Evolutionary conservation across 768 basidiomycete species (phyloP), one percentile per base, ranked within the genome.

Genomic region (Fibroporia radiculosa): DNA sequence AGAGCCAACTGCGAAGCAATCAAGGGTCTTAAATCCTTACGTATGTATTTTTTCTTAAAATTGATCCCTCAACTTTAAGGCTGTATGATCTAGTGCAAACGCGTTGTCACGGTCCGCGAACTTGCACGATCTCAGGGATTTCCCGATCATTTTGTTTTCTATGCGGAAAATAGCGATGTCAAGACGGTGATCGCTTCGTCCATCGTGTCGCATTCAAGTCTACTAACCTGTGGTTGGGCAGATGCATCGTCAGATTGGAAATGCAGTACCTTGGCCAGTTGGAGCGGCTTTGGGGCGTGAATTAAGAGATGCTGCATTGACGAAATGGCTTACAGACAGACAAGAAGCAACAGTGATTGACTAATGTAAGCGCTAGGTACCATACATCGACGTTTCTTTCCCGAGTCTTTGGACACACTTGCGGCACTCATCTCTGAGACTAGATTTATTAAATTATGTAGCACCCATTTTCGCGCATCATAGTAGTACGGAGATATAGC

Each of bases 161-260:
- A 72, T 44, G 66, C 82, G 0, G 50, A 68, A 6, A 62, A 70
- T 12, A 55, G 75, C 31, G 75, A 71, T 33, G 71, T 87, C 12
- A 67, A 75, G 24, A 84, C 78, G 1, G 84, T 86, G n/a, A n/a
- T n/a, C n/a, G n/a, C n/a, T n/a, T n/a, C n/a, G n/a, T n/a, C n/a
- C n/a, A n/a, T n/a, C n/a, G n/a, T 14, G 40, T 19, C n/a, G 12
- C 29, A 29, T 3, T 23, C 7, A 27, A 12, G 19, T 22, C 22
- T 46, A 6, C 12, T n/a, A 3, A 23, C 22, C 6, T 34, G n/a
- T n/a, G n/a, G n/a, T n/a, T n/a, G n/a, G 32, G 7, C 49, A 89
- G 84, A 82, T 88, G 70, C 84, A 86, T 53, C 70, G 84, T 23
- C 84, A 86, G 46, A 86, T 90, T 48, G 86, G 86, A 12, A 89